Conservation (phyloP, 176 grass and related monocot species). For the Aegilops bicornis region DNA sequence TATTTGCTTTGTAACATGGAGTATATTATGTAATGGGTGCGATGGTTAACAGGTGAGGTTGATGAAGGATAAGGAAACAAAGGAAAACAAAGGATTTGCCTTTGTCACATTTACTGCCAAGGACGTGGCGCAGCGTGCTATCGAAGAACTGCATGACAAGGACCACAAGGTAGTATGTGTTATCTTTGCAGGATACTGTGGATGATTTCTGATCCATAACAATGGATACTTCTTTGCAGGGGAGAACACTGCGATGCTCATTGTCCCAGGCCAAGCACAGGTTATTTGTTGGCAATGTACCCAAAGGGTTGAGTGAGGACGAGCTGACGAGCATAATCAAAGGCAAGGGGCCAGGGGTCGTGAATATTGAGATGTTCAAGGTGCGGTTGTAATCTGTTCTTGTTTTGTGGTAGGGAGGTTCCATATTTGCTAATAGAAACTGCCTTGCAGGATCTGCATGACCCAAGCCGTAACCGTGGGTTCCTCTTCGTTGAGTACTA, state of each 20-base stretch:
- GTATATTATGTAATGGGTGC: background rate
- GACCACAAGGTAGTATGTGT: conserved; percentile 72
- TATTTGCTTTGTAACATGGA: background rate
- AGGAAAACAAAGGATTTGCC: conserved; percentile 91
- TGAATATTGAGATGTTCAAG: conserved; percentile 95
- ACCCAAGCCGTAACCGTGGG: conserved; percentile 81
- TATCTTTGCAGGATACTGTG: background rate
- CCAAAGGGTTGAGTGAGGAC: conserved; percentile 89
- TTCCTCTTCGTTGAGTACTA: conserved; percentile 97
- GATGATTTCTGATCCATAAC: background rate
- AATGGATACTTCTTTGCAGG: conserved; percentile 46
- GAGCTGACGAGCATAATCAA: conserved; percentile 81
- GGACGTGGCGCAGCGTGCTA: conserved; percentile 60
- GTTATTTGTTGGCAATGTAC: conserved; percentile 94
- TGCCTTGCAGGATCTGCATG: conserved; percentile 76
- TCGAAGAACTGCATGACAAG: conserved; percentile 84
- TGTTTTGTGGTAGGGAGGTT: background rate
- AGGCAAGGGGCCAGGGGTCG: conserved; percentile 76
- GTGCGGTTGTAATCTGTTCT: conserved; percentile 27
- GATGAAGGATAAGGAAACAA: conserved; percentile 89
- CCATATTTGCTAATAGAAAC: conserved; percentile 2
- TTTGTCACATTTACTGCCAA: conserved; percentile 70
- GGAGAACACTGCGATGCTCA: conserved; percentile 88
- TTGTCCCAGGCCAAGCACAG: conserved; percentile 90
- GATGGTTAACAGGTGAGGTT: conserved; percentile 67